Percentiles rank a stretch among this genome's conserved stretches.
These are phyloP conservation scores for Sarocladiaceae sp. DNA, from an alignment of 2,329 filamentous ascomycete genomes.

Conservation along the genomic window DNA sequence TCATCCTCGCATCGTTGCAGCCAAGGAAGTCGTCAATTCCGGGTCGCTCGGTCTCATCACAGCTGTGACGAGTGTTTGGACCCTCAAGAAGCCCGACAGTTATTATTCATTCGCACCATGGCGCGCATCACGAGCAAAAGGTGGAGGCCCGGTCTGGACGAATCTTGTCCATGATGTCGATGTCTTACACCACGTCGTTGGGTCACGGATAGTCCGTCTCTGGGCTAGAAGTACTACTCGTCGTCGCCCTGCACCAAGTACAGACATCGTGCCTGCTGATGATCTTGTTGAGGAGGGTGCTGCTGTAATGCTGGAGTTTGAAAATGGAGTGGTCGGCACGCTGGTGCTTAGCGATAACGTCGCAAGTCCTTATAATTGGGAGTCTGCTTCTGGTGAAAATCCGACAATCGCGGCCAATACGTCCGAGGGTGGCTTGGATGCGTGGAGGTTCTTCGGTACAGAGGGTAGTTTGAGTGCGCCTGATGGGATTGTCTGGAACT, in stretches of 20 bases:
- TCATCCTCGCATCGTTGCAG: slow-evolving; percentile 48
- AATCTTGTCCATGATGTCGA: slow-evolving; percentile 61
- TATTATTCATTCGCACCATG: slow-evolving; percentile 52
- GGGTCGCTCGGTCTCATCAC: slow-evolving; percentile 40
- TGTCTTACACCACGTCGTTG: slow-evolving; percentile 51
- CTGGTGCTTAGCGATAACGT: slow-evolving; percentile 51
- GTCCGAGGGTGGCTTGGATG: slow-evolving; percentile 36
- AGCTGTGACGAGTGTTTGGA: slow-evolving; percentile 53
- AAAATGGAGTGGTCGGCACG: slow-evolving; percentile 49
- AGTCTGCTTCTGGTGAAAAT: slow-evolving; percentile 56
- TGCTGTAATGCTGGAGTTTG: slow-evolving; percentile 48
- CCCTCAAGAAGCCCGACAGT: slow-evolving; percentile 41
- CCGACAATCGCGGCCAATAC: slow-evolving; percentile 41
- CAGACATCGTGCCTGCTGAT: too few species aligned
- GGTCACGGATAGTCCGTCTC: slow-evolving; percentile 45
- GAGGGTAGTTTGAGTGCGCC: slow-evolving; percentile 48
- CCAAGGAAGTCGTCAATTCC: slow-evolving; percentile 38
- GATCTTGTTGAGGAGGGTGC: slow-evolving; percentile 53
- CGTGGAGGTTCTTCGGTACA: slow-evolving; percentile 53
- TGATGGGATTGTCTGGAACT: slow-evolving; percentile 47
- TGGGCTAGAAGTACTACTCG: slow-evolving; percentile 43
- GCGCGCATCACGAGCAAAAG: slow-evolving; percentile 38
- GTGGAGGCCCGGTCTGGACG: slow-evolving; percentile 49
- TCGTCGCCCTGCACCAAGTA: slow-evolving; percentile 29
- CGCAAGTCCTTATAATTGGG: slow-evolving; percentile 50